Conservation (phyloP, 148 eudicot genomes). For the Chenopodium formosanum region DNA sequence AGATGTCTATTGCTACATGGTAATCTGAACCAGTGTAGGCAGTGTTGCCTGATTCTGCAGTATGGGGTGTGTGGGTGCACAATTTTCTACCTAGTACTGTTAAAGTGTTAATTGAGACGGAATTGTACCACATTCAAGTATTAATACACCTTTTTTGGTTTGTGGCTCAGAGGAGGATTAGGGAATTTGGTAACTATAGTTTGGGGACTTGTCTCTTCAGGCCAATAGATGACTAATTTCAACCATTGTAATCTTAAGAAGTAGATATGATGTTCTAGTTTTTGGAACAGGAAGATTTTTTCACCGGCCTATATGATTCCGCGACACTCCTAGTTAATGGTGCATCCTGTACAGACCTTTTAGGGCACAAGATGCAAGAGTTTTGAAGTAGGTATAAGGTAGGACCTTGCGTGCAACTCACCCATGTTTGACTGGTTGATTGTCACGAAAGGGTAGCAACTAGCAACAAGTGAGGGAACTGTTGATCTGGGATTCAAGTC, state of each 20-base stretch:
- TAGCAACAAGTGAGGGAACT: background rate
- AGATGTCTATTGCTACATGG: background rate
- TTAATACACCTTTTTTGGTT: no score
- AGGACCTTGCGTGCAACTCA: no score
- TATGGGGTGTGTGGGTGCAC: no score
- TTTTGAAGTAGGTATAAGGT: background rate
- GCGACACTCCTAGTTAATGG: background rate
- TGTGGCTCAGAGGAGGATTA: no score
- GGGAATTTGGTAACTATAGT: no score
- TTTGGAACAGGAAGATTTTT: background rate
- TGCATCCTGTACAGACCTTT: background rate
- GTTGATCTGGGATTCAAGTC: no score
- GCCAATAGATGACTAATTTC: background rate
- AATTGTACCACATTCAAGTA: no score
- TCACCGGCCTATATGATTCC: background rate
- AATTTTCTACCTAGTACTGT: no score
- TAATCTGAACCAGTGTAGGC: background rate
- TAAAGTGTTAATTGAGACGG: no score
- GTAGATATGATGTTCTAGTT: background rate
- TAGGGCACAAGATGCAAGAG: background rate
- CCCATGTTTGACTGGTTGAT: background rate
- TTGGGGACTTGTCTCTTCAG: background rate
- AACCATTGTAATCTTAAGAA: background rate
- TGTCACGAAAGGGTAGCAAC: background rate
- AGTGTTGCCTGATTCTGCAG: no score